Conservation (phyloP, 225 moss, liverwort and hornwort species). For the Marchantia polymorpha region DNA sequence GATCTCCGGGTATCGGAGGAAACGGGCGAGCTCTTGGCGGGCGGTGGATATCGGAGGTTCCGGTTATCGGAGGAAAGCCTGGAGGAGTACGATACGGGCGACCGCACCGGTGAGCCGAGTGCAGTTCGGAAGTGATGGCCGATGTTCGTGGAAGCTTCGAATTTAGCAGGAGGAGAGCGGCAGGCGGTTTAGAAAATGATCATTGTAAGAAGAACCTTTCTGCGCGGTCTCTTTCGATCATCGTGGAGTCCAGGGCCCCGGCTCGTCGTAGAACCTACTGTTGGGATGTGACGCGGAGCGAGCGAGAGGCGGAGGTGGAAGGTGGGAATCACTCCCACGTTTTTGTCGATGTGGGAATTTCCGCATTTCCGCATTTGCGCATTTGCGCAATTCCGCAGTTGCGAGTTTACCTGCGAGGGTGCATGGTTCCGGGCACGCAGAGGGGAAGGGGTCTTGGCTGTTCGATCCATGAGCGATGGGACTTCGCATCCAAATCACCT, state of each 20-base stretch:
- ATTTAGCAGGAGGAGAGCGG: neutral
- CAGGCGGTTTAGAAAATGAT: neutral
- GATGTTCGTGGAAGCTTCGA: neutral
- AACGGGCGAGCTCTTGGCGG: no score
- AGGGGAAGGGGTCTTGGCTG: neutral
- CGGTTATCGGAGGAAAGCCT: no score
- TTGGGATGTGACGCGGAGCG: neutral
- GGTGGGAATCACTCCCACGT: constrained; percentile 6
- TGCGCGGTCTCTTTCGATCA: no score
- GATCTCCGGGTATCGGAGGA: no score
- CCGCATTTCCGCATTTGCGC: no score
- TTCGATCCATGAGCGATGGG: neutral
- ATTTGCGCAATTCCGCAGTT: no score
- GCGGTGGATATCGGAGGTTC: no score
- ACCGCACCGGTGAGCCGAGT: neutral
- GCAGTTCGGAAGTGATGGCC: neutral
- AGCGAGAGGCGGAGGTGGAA: no score
- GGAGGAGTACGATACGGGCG: no score
- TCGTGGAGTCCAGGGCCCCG: neutral
- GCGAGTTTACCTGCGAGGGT: neutral
- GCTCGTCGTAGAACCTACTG: neutral
- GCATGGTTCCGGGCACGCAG: neutral
- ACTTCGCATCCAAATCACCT: neutral
- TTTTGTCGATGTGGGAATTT: neutral
- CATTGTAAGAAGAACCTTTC: no score